phyloP scores from a whole-genome alignment of 2,329 filamentous ascomycete genomes.

The Fonsecaea nubica region DNA sequence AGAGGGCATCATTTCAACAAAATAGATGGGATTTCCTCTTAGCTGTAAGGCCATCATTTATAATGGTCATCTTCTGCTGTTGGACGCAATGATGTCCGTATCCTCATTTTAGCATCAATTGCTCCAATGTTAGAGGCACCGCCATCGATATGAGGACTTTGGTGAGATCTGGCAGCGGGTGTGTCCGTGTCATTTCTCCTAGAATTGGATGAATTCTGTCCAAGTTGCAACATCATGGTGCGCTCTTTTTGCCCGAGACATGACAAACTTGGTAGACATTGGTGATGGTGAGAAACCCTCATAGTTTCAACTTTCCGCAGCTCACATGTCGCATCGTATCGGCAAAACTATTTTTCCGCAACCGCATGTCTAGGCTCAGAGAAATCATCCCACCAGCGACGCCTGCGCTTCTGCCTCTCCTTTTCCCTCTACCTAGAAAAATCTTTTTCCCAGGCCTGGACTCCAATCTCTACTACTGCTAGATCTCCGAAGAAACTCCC shows the following conservation, averaged over 20 bases:
- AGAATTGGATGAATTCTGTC: not conserved
- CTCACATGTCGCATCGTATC: slow-evolving; percentile 2
- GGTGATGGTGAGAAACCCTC: not conserved
- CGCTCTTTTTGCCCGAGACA: not conserved
- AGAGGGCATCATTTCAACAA: not conserved
- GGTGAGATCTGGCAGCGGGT: too few species aligned
- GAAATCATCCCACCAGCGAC: slow-evolving; percentile 1
- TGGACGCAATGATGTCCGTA: not conserved
- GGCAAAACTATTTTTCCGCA: slow-evolving; percentile 12
- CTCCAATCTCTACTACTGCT: not conserved
- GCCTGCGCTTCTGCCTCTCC: not conserved
- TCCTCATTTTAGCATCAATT: too few species aligned
- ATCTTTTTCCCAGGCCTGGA: not conserved
- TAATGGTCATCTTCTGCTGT: not conserved
- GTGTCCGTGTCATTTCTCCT: not conserved
- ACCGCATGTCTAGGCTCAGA: not conserved
- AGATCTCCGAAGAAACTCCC: slow-evolving; percentile 14
- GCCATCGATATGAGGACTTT: too few species aligned
- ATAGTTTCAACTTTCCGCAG: not conserved
- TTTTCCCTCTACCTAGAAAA: not conserved
- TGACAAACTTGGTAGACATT: not conserved
- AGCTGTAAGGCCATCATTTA: not conserved
- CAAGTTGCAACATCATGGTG: not conserved
- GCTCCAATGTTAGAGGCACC: too few species aligned
- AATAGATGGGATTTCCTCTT: not conserved